Percentiles rank a stretch among this genome's conserved stretches.
phyloP scores from a whole-genome alignment of 163 green algal genomes.

The Trebouxia gelatinosa region DNA sequence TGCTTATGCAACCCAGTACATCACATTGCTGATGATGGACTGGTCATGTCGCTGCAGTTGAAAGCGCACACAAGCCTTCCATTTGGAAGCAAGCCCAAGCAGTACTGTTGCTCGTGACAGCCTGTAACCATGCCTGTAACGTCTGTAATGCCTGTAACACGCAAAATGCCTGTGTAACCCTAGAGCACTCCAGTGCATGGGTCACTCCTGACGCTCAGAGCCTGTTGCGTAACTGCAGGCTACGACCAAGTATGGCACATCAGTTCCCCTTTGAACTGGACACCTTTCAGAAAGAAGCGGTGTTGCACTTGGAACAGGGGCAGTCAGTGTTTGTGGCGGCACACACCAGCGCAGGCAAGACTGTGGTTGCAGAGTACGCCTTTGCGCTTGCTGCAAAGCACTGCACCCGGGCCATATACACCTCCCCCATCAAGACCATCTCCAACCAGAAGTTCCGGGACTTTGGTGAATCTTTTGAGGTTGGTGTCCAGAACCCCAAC shows the following conservation, averaged over 20 bases:
- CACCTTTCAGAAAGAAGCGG: slow-evolving; percentile 83
- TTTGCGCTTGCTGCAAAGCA: slow-evolving; percentile 80
- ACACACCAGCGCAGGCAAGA: slow-evolving; percentile 89
- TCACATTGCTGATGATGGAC: too few species aligned
- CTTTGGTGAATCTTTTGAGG: slow-evolving; percentile 80
- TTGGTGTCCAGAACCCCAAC: slow-evolving; percentile 12
- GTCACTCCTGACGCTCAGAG: too few species aligned
- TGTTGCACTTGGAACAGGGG: slow-evolving; percentile 62
- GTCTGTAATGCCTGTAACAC: too few species aligned
- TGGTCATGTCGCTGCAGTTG: too few species aligned
- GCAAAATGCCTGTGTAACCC: too few species aligned
- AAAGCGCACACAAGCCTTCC: too few species aligned
- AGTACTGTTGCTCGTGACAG: too few species aligned
- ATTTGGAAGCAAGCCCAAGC: too few species aligned
- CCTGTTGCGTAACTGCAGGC: too few species aligned
- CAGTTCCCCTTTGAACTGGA: slow-evolving; percentile 89
- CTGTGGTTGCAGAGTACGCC: slow-evolving; percentile 89
- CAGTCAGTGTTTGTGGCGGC: slow-evolving; percentile 74
- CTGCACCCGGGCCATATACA: slow-evolving; percentile 86
- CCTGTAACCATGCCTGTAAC: too few species aligned
- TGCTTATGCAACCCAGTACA: too few species aligned
- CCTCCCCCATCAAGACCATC: slow-evolving; percentile 94
- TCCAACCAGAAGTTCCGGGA: slow-evolving; percentile 95
- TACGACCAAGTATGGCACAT: slow-evolving; percentile 57
- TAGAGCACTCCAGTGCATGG: too few species aligned